Conservation (phyloP, 1,284 basidiomycete genomes). For the Puccinia coronata region DNA sequence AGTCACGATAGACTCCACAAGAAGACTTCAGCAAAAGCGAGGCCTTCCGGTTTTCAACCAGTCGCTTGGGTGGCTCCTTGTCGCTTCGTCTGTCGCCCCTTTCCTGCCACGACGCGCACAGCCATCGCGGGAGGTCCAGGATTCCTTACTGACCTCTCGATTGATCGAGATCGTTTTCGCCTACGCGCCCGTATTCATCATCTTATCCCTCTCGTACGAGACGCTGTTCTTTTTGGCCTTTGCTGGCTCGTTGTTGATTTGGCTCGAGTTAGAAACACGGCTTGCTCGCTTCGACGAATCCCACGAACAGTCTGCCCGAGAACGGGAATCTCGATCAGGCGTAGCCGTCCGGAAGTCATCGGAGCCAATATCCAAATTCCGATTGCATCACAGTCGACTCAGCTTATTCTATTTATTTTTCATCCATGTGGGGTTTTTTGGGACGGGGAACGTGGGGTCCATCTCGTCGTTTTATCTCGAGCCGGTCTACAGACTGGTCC, state of each 20-base stretch:
- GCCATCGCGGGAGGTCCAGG: background rate
- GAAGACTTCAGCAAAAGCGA: slow-evolving; percentile 67
- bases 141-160: slow-evolving; percentile 16
- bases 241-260: slow-evolving; percentile 67
- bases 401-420: slow-evolving; percentile 83
- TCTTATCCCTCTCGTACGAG: slow-evolving; percentile 79
- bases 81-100: slow-evolving; percentile 39
- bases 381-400: slow-evolving; percentile 69
- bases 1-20: slow-evolving; percentile 66
- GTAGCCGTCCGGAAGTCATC: background rate
- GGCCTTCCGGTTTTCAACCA: slow-evolving; percentile 72
- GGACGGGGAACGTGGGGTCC: slow-evolving; percentile 68
- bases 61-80: slow-evolving; percentile 67
- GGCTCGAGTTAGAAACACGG: slow-evolving; percentile 70
- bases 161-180: slow-evolving; percentile 59
- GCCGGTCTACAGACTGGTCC: slow-evolving; percentile 83
- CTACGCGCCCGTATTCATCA: slow-evolving; percentile 74
- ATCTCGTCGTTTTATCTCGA: slow-evolving; percentile 77
- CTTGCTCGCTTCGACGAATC: slow-evolving; percentile 53
- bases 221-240: slow-evolving; percentile 76
- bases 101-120: slow-evolving; percentile 22
- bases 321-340: background rate
- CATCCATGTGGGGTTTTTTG: slow-evolving; percentile 84
- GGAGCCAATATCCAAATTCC: slow-evolving; percentile 59
- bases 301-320: background rate